phyloP scores from a whole-genome alignment of 495 filamentous ascomycete species.

The Durotheca rogersii region DNA sequence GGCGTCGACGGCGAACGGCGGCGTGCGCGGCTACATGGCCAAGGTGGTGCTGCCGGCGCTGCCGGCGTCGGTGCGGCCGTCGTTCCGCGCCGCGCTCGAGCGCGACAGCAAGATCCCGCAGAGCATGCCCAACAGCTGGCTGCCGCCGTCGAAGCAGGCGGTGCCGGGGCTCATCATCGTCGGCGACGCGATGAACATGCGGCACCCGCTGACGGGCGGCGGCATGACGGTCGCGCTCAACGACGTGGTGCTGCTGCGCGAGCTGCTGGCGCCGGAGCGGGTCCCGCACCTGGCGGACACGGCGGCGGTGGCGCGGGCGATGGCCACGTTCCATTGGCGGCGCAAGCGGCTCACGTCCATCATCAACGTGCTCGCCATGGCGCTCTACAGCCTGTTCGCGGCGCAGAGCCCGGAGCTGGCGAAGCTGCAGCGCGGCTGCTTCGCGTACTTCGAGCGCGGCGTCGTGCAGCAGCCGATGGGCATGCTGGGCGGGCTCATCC shows the following conservation, averaged over 20 bases:
- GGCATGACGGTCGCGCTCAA: conserved; percentile 96
- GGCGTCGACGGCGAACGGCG: conserved; percentile 68
- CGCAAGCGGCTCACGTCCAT: conserved; percentile 73
- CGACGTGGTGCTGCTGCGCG: conserved; percentile 74
- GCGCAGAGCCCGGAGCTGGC: conserved; percentile 76
- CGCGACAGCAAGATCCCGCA: conserved; percentile 64
- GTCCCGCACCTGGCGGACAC: conserved; percentile 72
- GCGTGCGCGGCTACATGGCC: conserved; percentile 76
- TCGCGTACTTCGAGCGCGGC: conserved; percentile 85
- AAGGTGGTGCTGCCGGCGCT: conserved; percentile 77
- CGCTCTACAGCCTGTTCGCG: conserved; percentile 86
- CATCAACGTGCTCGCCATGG: conserved; percentile 94
- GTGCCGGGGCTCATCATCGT: conserved; percentile 77
- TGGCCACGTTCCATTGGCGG: conserved; percentile 81
- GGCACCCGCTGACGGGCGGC: conserved; percentile 89
- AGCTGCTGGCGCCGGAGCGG: conserved; percentile 63
- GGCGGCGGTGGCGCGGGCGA: conserved; percentile 60
- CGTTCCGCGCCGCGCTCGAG: conserved; percentile 74
- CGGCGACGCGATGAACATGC: conserved; percentile 95
- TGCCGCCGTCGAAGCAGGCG: conserved; percentile 68
- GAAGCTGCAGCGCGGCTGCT: conserved; percentile 86
- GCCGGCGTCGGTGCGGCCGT: conserved; percentile 68
- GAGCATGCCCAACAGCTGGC: conserved; percentile 92
- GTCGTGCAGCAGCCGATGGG: conserved; percentile 75
- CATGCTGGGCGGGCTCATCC: conserved; percentile 79